A percentile compares a stretch with the other conserved stretches of the same genome.
phyloP scores from a whole-genome alignment of 371 early-diverging fungal genomes.

The Smittium mucronatum region DNA sequence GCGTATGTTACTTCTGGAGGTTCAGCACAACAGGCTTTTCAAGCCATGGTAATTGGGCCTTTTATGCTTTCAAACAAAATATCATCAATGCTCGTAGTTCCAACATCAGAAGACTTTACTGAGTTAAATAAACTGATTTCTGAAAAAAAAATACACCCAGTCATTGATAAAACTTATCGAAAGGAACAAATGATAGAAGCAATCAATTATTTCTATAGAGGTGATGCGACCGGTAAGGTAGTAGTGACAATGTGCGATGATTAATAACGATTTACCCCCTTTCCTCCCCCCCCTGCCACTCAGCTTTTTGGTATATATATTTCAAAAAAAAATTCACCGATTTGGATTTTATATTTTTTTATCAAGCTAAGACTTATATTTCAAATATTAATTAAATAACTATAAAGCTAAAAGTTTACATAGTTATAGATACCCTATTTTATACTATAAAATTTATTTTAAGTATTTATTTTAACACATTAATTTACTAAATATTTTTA shows the following conservation, averaged over 20 bases:
- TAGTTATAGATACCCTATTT: no score
- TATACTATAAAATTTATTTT: no score
- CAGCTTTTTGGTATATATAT: no score
- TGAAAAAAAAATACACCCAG: background rate
- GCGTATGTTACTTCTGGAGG: conserved; percentile 2
- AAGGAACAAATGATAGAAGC: background rate
- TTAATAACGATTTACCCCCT: no score
- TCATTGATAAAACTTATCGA: conserved; percentile 5
- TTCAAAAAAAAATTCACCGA: no score
- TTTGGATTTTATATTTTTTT: no score
- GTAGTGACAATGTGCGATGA: background rate
- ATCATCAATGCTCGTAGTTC: background rate
- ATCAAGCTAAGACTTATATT: no score
- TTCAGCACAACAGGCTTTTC: background rate
- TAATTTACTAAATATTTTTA: no score
- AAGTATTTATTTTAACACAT: no score
- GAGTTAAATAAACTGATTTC: background rate
- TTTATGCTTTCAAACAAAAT: background rate
- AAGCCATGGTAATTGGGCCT: background rate
- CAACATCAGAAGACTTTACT: background rate
- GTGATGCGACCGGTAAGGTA: background rate
- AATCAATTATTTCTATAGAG: conserved; percentile 1
- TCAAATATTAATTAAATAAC: no score
- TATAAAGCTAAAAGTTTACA: no score
- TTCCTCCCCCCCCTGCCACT: no score